Evolutionary conservation across 768 basidiomycete genomes (phyloP), one percentile per base, ranked within the genome.

Genomic region (Strobilomyces dryophilus): DNA sequence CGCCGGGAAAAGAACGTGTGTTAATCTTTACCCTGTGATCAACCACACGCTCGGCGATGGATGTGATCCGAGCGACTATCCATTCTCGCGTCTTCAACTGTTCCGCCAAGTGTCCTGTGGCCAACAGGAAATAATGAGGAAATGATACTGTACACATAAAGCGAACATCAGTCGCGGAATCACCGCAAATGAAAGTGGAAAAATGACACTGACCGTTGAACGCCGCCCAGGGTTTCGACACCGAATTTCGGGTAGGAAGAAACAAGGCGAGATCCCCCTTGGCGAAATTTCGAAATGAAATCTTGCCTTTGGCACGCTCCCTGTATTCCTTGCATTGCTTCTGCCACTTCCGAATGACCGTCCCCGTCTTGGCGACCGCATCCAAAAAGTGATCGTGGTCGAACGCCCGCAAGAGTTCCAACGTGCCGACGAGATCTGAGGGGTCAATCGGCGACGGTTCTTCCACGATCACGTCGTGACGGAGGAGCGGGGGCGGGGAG

Each of bases 191-290:
- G 12, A 44, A n/a, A 32, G 24, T 24, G 36, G 10, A 3, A 45
- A 2, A 5, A 10, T 39, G 10, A 56, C 83, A 61, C 66, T 3
- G 6, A 93, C 94, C 89, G 70, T 98, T 99, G 73, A 98, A 99
- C 10, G 97, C 97, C 21, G 95, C 97, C 95, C 97, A 99, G 1
- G 92, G 90, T 67, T 90, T 92, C 40, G 89, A 87, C 7, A 91
- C 82, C 27, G 93, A 92, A 70, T 98, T 98, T 44, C 95, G 79
- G 0, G 97, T 99, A 2, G 97, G 97, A 14, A 99, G 75, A 72
- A 99, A 99, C 29, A 99, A 74, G 1, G 95, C 95, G 47, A 99
- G 76, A 71, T 99, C 97, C 10, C 95, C 94, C 67, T 93, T 95
- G 8, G 87, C 78, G 60, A 98, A 98, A 72, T 95, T 95, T 61